These are phyloP conservation scores for Didymella lethalis DNA, from an alignment of 2,329 filamentous ascomycete genomes.

Conservation along the genomic window DNA sequence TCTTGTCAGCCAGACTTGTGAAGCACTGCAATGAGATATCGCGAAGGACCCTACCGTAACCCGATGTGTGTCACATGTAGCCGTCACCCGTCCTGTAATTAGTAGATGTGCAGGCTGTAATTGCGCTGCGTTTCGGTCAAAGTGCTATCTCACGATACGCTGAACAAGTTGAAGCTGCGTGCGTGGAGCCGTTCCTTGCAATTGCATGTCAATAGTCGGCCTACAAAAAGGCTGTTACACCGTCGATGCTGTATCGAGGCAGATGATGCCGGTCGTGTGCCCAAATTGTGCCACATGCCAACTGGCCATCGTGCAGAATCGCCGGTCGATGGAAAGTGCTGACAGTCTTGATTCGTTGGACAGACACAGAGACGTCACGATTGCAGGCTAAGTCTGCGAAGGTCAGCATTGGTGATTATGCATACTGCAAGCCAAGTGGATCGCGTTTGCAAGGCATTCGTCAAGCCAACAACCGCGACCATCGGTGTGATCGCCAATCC, in stretches of 20 bases:
- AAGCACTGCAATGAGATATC: conserved; percentile 22
- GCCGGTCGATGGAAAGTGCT: conserved; percentile 9
- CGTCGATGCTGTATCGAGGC: background rate
- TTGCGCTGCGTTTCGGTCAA: conserved; percentile 26
- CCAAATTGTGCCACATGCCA: conserved; percentile 14
- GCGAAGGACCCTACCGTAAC: background rate
- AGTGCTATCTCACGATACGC: background rate
- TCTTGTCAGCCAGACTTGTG: conserved; percentile 22
- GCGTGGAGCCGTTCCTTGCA: conserved; percentile 38
- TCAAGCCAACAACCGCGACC: conserved; percentile 8
- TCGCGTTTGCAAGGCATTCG: conserved; percentile 7
- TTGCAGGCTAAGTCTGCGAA: conserved; percentile 19
- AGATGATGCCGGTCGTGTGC: conserved; percentile 5
- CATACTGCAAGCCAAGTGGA: conserved; percentile 26
- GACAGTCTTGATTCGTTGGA: conserved; percentile 8
- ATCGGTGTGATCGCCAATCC: conserved; percentile 11
- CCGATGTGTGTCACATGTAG: conserved; percentile 3
- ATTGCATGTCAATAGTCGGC: conserved; percentile 20
- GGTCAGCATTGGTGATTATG: conserved; percentile 26
- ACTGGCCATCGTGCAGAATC: conserved; percentile 17
- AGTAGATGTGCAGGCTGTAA: conserved; percentile 21
- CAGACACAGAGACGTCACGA: conserved; percentile 15
- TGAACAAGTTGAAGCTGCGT: conserved; percentile 15
- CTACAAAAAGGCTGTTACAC: background rate
- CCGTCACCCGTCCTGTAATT: conserved; percentile 1